Evolutionary conservation across 768 basidiomycete genomes (phyloP), one percentile per base, ranked within the genome.

Genomic region (Boletus rufocinnamomeus): DNA sequence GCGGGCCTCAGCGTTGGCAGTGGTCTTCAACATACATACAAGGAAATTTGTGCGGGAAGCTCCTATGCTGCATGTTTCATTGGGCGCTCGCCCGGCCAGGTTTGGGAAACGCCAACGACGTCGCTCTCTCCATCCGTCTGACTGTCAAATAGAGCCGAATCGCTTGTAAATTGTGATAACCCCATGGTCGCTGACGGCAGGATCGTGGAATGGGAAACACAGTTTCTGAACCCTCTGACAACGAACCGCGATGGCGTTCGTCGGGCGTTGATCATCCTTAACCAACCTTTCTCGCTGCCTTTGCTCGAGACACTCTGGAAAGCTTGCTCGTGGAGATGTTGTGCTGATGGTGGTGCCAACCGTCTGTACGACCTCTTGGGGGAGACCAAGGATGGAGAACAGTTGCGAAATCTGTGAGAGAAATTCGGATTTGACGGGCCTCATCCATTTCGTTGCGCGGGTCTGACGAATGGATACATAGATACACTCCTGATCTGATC

Each of bases 341-440:
- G 93, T 68, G 93, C 93, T 3, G 93, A 96, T 63, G 93, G 93
- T 32, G 93, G 93, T 27, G 91, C 89, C 9, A 96, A 96, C 71
- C 81, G 90, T 17, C 73, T 98, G 32, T 82, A 85, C 63, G 95
- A 97, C 64, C 64, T 74, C 16, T 63, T 78, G 0, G 59, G 50
- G 17, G 50, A 62, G n/a, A 34, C 38, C 17, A 38, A n/a, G 1
- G 59, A 57, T 23, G 48, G 43, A 16, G 51, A 63, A 14, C 53
- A 28, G 17, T 21, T 64, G 45, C 70, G 55, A 28, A 47, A 48
- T 14, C 16, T 51, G 70, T 70, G 51, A 56, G 68, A 44, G 34
- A 8, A 37, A 5, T 32, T 40, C 28, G 11, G 14, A 38, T 48
- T 25, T 19, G 17, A 16, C 14, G 27, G 3, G 23, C 16, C n/a